Conservation (phyloP, 139 green algal genomes). For the Micromonas commoda region DNA sequence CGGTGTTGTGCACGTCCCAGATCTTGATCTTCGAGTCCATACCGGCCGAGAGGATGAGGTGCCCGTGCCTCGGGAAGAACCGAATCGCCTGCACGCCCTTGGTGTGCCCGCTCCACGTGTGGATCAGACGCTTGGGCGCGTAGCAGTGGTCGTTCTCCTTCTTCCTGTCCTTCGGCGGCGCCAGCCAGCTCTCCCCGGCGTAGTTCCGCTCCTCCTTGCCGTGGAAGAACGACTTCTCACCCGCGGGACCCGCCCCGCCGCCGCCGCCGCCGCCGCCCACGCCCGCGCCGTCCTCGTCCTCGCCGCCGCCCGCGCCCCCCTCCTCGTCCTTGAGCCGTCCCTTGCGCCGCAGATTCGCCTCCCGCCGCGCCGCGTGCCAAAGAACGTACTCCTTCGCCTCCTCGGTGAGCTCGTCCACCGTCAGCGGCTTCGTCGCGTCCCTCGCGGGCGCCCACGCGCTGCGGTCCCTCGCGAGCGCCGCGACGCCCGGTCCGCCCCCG, state of each 20-base stretch:
- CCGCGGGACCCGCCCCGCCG: not conserved
- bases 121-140: slow-evolving; percentile 84
- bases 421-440: not conserved
- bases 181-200: slow-evolving; percentile 25
- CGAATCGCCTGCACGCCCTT: slow-evolving; percentile 85
- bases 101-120: slow-evolving; percentile 85
- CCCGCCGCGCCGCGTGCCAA: not conserved
- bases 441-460: slow-evolving; percentile 1
- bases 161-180: slow-evolving; percentile 26
- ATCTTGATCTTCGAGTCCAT: slow-evolving; percentile 96
- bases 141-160: slow-evolving; percentile 55
- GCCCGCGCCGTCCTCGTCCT: not conserved
- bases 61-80: slow-evolving; percentile 85
- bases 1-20: slow-evolving; percentile 79
- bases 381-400: slow-evolving; percentile 24
- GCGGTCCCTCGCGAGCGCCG: not conserved
- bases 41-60: slow-evolving; percentile 87
- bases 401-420: not conserved
- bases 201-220: slow-evolving; percentile 30
- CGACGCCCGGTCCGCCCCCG: not conserved
- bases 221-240: slow-evolving; percentile 31
- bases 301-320: not conserved
- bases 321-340: slow-evolving; percentile 12
- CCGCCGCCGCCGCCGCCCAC: not conserved
- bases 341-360: slow-evolving; percentile 7